Evolutionary conservation across 2,329 filamentous ascomycete species (phyloP).

Genomic region (Aureobasidium lini): DNA sequence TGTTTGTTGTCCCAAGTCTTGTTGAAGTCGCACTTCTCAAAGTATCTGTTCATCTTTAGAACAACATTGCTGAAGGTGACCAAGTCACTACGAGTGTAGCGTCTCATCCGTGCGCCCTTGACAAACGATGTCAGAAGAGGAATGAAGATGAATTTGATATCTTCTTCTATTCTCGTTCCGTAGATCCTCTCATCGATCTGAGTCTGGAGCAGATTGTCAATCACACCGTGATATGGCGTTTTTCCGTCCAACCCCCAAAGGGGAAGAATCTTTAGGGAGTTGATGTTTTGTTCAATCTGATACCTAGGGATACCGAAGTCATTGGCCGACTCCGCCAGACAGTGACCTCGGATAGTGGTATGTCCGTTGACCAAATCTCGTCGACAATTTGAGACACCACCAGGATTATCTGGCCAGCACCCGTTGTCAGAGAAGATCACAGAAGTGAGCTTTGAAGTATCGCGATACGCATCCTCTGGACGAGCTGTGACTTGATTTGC

Average conservation of each 20-base stretch:
- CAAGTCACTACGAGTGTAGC: constrained; percentile 37
- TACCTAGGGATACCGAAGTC: constrained; percentile 49
- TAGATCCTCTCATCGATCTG: constrained; percentile 42
- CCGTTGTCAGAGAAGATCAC: constrained; percentile 47
- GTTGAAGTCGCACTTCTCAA: constrained; percentile 43
- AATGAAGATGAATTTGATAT: constrained; percentile 48
- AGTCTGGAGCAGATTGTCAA: constrained; percentile 46
- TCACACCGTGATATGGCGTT: constrained; percentile 47
- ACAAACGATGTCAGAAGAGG: constrained; percentile 45
- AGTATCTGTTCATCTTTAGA: constrained; percentile 44
- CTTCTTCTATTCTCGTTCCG: constrained; percentile 33
- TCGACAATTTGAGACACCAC: constrained; percentile 49
- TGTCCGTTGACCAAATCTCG: constrained; percentile 49
- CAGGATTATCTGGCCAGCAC: constrained; percentile 47
- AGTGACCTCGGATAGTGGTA: constrained; percentile 47
- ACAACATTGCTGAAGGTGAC: constrained; percentile 42
- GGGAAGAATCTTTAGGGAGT: constrained; percentile 47
- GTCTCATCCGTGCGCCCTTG: constrained; percentile 41
- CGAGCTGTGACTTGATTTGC: constrained; percentile 34
- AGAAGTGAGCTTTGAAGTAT: constrained; percentile 42
- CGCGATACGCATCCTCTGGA: constrained; percentile 34
- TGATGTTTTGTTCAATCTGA: constrained; percentile 49
- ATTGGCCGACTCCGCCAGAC: constrained; percentile 48
- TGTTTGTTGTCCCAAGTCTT: constrained; percentile 41
- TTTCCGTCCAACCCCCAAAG: constrained; percentile 49